These are phyloP conservation scores for Pseudogymnoascus sp. DNA, from an alignment of 2,329 filamentous ascomycete species.

Conservation along the genomic window DNA sequence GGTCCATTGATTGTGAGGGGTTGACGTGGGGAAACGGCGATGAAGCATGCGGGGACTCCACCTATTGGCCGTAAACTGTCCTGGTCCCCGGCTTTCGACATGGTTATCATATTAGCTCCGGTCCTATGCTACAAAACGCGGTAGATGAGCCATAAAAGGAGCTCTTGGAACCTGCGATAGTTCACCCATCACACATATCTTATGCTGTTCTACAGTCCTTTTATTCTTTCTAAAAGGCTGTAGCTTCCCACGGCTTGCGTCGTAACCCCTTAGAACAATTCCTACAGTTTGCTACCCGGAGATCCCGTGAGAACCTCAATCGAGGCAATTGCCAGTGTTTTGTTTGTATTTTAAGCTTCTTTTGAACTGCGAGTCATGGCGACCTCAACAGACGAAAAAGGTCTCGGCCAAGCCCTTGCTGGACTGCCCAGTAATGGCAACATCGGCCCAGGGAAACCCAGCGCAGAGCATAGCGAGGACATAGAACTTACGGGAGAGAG, in stretches of 20 bases:
- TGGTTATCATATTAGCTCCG: background rate
- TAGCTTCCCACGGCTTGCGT: background rate
- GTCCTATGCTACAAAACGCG: background rate
- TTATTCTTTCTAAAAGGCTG: background rate
- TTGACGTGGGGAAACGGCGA: background rate
- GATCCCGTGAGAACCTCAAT: background rate
- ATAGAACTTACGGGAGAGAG: background rate
- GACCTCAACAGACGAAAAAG: background rate
- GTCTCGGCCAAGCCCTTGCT: background rate
- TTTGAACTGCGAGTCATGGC: background rate
- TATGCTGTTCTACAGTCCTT: background rate
- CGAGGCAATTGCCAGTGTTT: background rate
- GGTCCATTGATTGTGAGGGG: background rate
- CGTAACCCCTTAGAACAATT: background rate
- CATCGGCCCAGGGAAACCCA: background rate
- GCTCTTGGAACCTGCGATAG: background rate
- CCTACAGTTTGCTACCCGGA: background rate
- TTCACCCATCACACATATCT: background rate
- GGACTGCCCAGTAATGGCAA: background rate
- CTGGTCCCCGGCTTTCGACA: background rate
- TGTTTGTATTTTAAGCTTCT: background rate
- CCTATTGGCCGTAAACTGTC: background rate
- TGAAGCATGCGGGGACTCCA: background rate
- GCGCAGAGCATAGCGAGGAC: constrained; percentile 1
- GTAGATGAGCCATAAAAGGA: background rate